Evolutionary conservation across 2,329 filamentous ascomycete genomes (phyloP).

Genomic region (Fusarium heterosporum): DNA sequence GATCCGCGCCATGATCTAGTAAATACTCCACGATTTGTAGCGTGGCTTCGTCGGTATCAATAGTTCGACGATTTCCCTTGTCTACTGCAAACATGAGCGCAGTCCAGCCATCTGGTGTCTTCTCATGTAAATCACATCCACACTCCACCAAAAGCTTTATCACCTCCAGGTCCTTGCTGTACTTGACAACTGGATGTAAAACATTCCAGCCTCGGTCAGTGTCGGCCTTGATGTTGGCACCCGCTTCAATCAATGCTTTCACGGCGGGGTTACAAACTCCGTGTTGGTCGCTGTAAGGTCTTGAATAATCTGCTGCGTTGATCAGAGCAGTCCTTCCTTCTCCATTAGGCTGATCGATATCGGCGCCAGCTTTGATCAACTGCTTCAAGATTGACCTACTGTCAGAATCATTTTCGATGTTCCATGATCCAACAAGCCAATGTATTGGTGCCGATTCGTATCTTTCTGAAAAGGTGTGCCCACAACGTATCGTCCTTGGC

Average conservation of each 20-base stretch:
- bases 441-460: constrained; percentile 18
- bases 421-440: constrained; percentile 17
- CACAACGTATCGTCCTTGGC: neutral
- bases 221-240: constrained; percentile 4
- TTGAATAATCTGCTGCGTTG: neutral
- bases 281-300: too few species aligned
- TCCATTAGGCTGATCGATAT: constrained; percentile 24
- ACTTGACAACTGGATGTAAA: constrained; percentile 6
- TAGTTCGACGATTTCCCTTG: too few species aligned
- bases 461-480: neutral
- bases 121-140: constrained; percentile 27
- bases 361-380: constrained; percentile 24
- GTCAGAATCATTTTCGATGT: constrained; percentile 2
- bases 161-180: neutral
- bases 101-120: neutral
- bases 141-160: constrained; percentile 28
- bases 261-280: neutral
- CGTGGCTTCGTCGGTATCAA: neutral
- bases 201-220: neutral
- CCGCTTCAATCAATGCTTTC: constrained; percentile 19
- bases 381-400: constrained; percentile 19
- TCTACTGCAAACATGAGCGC: constrained; percentile 3
- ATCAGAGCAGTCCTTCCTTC: constrained; percentile 12
- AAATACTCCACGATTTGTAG: constrained; percentile 25
- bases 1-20: constrained; percentile 32